Percentiles rank a stretch among this genome's conserved stretches.
phyloP scores from a whole-genome alignment of 148 eudicot genomes.

The Fallopia convolvulus region DNA sequence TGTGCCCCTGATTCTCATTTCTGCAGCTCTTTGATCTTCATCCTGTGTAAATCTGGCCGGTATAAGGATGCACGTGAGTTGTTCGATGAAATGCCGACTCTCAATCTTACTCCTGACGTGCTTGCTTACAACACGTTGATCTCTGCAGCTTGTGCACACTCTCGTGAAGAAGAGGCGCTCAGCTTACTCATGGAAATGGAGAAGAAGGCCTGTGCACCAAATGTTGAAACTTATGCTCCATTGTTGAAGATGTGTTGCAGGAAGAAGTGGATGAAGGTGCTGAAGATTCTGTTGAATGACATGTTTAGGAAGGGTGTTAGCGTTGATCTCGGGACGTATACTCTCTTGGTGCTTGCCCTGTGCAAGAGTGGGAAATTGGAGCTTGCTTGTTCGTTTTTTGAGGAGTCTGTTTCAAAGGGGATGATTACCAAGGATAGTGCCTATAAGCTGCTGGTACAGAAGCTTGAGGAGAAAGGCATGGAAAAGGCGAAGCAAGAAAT shows the following conservation, averaged over 20 bases:
- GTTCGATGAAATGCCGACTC: constrained; percentile 59
- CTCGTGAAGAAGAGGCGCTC: constrained; percentile 67
- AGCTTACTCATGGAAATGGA: constrained; percentile 61
- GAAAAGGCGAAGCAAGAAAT: constrained; percentile 42
- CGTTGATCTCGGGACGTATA: constrained; percentile 49
- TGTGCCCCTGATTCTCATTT: constrained; percentile 53
- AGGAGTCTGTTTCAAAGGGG: constrained; percentile 49
- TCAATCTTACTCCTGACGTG: constrained; percentile 41
- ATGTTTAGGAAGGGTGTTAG: constrained; percentile 66
- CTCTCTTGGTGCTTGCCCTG: constrained; percentile 56
- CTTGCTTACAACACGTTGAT: constrained; percentile 65
- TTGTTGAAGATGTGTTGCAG: constrained; percentile 69
- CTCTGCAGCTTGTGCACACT: constrained; percentile 37
- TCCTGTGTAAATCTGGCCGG: constrained; percentile 50
- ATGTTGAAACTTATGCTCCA: constrained; percentile 54
- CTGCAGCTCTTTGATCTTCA: constrained; percentile 51
- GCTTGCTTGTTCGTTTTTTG: constrained; percentile 61
- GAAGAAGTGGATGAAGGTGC: constrained; percentile 70
- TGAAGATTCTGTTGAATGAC: constrained; percentile 52
- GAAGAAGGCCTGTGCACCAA: constrained; percentile 38
- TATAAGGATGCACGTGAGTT: constrained; percentile 55
- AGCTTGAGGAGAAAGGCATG: constrained; percentile 58
- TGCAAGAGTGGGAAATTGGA: constrained; percentile 47
- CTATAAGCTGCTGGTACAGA: constrained; percentile 33
- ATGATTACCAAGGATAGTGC: constrained; percentile 44